Conservation (phyloP, 306 rosid genomes). For the Prunus padus region DNA sequence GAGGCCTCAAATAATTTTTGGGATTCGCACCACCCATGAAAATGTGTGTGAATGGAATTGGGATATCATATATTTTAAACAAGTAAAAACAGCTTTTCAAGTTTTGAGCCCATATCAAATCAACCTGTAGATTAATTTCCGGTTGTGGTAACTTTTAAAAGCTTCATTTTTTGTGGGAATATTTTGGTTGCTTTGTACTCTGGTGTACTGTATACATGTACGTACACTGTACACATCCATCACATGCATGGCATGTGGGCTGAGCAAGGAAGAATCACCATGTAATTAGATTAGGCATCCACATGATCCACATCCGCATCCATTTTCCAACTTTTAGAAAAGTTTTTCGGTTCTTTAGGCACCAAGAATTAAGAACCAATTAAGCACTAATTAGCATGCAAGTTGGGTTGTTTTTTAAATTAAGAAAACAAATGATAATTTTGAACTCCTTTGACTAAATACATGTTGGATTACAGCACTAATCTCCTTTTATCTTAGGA, state of each 20-base stretch:
- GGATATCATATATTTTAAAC: no score
- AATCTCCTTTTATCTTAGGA: no score
- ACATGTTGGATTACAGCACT: no score
- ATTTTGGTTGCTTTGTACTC: constrained; percentile 3
- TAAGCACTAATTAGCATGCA: neutral
- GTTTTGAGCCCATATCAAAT: no score
- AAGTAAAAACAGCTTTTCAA: no score
- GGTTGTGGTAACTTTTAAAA: neutral
- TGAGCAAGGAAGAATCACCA: neutral
- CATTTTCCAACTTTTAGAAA: neutral
- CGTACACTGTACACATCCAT: neutral
- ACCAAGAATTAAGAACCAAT: neutral
- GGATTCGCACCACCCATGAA: no score
- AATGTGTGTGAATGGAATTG: no score
- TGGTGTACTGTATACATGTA: neutral
- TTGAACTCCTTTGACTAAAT: no score
- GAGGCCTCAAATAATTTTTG: no score
- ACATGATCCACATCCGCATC: neutral
- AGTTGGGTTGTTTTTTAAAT: no score
- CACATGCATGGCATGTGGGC: neutral
- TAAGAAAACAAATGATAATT: no score
- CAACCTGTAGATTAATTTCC: neutral
- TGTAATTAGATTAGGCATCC: neutral
- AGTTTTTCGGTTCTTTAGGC: neutral
- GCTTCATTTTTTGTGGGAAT: neutral